A percentile compares a stretch with the other conserved stretches of the same genome.
These are phyloP conservation scores for Zanthoxylum bungeanum DNA, from an alignment of 345 rosid species.

Conservation along the genomic window DNA sequence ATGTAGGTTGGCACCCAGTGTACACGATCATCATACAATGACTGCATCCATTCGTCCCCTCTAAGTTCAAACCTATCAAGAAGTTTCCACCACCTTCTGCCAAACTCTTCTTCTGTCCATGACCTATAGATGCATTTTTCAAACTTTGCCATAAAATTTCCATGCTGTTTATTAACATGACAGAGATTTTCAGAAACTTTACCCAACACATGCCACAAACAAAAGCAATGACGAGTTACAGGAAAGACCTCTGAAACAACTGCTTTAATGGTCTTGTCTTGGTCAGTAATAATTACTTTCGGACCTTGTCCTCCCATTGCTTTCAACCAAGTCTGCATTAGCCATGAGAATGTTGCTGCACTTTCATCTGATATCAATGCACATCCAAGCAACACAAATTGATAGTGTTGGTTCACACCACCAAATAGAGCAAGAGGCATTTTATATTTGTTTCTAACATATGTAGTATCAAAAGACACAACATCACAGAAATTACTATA, in stretches of 20 bases:
- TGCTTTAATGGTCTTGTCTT: conserved; percentile 36
- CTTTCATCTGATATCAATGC: conserved; percentile 52
- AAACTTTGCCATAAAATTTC: conserved; percentile 45
- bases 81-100: conserved; percentile 56
- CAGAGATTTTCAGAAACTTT: conserved; percentile 45
- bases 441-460: conserved; percentile 46
- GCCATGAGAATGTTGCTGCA: conserved; percentile 44
- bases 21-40: conserved; percentile 48
- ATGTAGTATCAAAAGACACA: conserved; percentile 48
- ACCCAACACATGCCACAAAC: conserved; percentile 44
- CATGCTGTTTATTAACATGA: conserved; percentile 39
- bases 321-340: conserved; percentile 52
- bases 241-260: conserved; percentile 46
- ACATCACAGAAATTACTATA: conserved; percentile 44
- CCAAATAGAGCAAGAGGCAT: conserved; percentile 53
- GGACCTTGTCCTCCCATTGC: conserved; percentile 61
- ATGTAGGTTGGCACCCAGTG: conserved; percentile 54
- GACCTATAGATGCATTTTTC: conserved; percentile 58
- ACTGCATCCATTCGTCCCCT: conserved; percentile 44
- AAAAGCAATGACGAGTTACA: conserved; percentile 40
- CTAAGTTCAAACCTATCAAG: conserved; percentile 44
- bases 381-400: conserved; percentile 56
- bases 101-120: conserved; percentile 51
- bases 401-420: conserved; percentile 63
- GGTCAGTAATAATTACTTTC: conserved; percentile 44